Conservation (phyloP, 805 yeast genomes). For the Lipomyces lipofer region DNA sequence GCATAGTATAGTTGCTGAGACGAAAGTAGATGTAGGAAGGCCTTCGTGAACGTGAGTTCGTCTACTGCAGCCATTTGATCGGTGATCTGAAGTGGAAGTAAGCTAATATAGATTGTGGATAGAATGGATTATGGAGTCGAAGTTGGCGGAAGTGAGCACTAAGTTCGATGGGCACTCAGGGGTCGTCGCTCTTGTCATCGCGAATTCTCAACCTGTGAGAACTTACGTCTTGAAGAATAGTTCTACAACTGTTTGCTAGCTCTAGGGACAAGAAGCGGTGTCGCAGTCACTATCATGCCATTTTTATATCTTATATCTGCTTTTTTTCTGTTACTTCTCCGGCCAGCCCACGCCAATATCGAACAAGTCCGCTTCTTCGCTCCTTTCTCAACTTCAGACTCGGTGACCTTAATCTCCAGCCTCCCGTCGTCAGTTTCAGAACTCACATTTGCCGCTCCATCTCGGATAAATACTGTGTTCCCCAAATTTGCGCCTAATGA, state of each 20-base stretch:
- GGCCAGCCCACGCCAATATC: slow-evolving; percentile 21
- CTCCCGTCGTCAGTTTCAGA: slow-evolving; percentile 11
- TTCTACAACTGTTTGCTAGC: too few species aligned
- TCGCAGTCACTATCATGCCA: too few species aligned
- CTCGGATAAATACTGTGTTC: slow-evolving; percentile 19
- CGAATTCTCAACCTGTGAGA: too few species aligned
- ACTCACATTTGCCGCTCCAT: slow-evolving; percentile 15
- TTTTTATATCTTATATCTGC: too few species aligned
- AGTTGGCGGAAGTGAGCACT: too few species aligned
- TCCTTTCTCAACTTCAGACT: slow-evolving; percentile 22
- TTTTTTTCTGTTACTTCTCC: not conserved
- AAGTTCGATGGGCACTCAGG: not conserved
- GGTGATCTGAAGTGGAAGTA: not conserved
- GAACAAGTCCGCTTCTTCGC: slow-evolving; percentile 31
- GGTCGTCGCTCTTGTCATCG: too few species aligned
- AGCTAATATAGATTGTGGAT: not conserved
- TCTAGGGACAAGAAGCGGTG: too few species aligned
- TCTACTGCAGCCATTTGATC: slow-evolving; percentile 22
- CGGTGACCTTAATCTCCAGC: not conserved
- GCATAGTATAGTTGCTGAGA: slow-evolving; percentile 10
- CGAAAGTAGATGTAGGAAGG: slow-evolving; percentile 23
- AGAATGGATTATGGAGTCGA: too few species aligned
- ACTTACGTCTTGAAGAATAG: too few species aligned
- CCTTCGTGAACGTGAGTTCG: slow-evolving; percentile 26
- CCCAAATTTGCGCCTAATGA: slow-evolving; percentile 20